These are phyloP conservation scores for Backusella mclennaniae DNA, from an alignment of 192 early-diverging fungal species.

Conservation along the genomic window DNA sequence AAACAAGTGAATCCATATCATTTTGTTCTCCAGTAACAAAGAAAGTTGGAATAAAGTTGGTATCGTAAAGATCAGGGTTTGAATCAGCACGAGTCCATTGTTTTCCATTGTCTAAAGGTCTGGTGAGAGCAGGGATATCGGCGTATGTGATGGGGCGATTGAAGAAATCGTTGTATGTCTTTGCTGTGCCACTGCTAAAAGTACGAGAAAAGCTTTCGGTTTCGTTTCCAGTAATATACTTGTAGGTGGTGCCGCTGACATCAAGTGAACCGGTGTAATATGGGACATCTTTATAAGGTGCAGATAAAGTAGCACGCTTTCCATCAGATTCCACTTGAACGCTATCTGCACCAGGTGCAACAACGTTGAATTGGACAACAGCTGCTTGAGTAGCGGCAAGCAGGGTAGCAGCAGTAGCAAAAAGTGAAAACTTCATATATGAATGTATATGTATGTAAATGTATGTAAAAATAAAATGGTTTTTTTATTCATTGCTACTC, in stretches of 20 bases:
- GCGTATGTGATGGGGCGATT: slow-evolving; percentile 44
- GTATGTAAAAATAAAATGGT: not conserved
- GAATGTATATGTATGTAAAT: not conserved
- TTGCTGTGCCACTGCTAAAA: slow-evolving; percentile 20
- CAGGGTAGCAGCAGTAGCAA: slow-evolving; percentile 9
- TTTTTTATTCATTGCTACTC: not conserved
- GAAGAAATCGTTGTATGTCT: slow-evolving; percentile 40
- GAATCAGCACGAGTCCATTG: slow-evolving; percentile 14
- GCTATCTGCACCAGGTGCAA: slow-evolving; percentile 34
- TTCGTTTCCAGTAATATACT: slow-evolving; percentile 30
- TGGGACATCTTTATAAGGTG: slow-evolving; percentile 29
- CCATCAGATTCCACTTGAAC: slow-evolving; percentile 36
- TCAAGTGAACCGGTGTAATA: slow-evolving; percentile 33
- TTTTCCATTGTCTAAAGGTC: slow-evolving; percentile 34
- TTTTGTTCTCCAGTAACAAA: slow-evolving; percentile 32
- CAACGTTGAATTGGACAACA: slow-evolving; percentile 31
- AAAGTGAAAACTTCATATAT: not conserved
- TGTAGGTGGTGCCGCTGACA: slow-evolving; percentile 34
- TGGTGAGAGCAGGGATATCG: slow-evolving; percentile 42
- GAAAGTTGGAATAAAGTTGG: slow-evolving; percentile 46
- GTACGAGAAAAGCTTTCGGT: slow-evolving; percentile 35
- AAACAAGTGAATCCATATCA: slow-evolving; percentile 30
- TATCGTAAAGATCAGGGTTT: slow-evolving; percentile 33
- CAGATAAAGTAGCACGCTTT: slow-evolving; percentile 21
- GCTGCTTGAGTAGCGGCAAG: slow-evolving; percentile 33